Percentiles rank a stretch among this genome's conserved stretches.
Conservation (phyloP, 2,329 filamentous ascomycete genomes). For the Fusarium neocosmosporiellum region DNA sequence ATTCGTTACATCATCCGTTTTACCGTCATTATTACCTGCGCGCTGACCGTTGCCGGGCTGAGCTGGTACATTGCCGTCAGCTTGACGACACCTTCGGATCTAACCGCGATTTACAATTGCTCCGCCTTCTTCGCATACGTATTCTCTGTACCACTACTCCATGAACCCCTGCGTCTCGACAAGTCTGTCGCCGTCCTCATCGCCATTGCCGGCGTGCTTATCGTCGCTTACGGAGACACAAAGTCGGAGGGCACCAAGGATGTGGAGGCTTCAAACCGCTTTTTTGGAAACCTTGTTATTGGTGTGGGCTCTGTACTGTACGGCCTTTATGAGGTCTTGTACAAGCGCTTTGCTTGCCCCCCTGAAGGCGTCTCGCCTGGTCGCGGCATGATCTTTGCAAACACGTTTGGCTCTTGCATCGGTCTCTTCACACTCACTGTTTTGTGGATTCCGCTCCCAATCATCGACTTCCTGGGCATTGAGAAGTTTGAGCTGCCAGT, state of each 20-base stretch:
- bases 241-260: conserved; percentile 52
- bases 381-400: conserved; percentile 97
- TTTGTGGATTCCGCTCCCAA: conserved; percentile 90
- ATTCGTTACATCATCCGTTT: conserved; percentile 79
- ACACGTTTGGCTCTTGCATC: conserved; percentile 89
- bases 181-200: conserved; percentile 89
- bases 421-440: conserved; percentile 87
- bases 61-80: conserved; percentile 97
- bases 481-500: conserved; percentile 86
- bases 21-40: conserved; percentile 84
- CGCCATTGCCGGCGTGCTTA: conserved; percentile 87
- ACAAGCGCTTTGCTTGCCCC: conserved; percentile 93
- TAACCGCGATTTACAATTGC: conserved; percentile 99
- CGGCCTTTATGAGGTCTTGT: conserved; percentile 96
- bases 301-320: conserved; percentile 92
- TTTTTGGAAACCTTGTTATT: conserved; percentile 91
- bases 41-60: conserved; percentile 88
- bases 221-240: conserved; percentile 93
- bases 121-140: conserved; percentile 98
- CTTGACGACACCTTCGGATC: conserved; percentile 89
- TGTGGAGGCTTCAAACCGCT: conserved; percentile 72
- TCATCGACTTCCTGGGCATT: conserved; percentile 81
- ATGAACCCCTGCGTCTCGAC: conserved; percentile 83
- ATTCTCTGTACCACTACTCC: conserved; percentile 90
- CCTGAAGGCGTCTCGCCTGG: conserved; percentile 86